A percentile compares a stretch with the other conserved stretches of the same genome.
Evolutionary conservation across 768 basidiomycete species (phyloP).

Genomic region (Mycena galericulata): DNA sequence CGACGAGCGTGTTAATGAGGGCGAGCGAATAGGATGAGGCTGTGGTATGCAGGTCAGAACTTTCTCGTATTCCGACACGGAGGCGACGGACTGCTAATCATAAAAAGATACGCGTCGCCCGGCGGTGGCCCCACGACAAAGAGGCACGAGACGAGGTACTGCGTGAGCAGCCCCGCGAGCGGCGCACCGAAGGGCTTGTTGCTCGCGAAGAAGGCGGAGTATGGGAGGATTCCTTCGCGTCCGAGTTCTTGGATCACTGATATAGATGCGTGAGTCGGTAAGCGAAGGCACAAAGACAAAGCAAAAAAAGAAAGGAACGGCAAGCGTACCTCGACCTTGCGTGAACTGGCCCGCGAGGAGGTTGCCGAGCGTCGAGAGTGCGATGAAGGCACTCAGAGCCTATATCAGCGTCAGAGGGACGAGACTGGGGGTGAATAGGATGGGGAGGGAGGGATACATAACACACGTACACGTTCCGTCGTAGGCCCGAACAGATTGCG

Average conservation of each 20-base stretch:
- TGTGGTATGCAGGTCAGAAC: too few species aligned
- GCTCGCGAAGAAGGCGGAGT: constrained; percentile 74
- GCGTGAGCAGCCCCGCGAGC: constrained; percentile 68
- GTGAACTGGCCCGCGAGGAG: constrained; percentile 72
- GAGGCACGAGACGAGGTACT: constrained; percentile 69
- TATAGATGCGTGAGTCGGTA: not conserved
- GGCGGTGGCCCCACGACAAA: constrained; percentile 70
- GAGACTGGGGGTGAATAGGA: not conserved
- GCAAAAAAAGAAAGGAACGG: not conserved
- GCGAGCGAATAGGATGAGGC: constrained; percentile 70
- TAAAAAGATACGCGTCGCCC: constrained; percentile 81
- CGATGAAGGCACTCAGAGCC: constrained; percentile 71
- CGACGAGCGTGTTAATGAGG: constrained; percentile 69
- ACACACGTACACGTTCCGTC: constrained; percentile 63
- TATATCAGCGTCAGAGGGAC: too few species aligned
- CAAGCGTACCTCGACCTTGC: constrained; percentile 68
- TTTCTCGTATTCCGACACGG: too few species aligned
- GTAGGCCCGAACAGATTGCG: constrained; percentile 75
- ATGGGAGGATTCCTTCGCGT: constrained; percentile 76
- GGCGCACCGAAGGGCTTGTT: constrained; percentile 81
- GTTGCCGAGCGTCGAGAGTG: constrained; percentile 74
- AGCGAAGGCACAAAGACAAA: not conserved
- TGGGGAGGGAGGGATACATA: not conserved
- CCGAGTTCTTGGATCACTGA: constrained; percentile 83
- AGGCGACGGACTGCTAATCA: constrained; percentile 65